phyloP scores from a whole-genome alignment of 768 basidiomycete genomes.

The Russula brevipes region DNA sequence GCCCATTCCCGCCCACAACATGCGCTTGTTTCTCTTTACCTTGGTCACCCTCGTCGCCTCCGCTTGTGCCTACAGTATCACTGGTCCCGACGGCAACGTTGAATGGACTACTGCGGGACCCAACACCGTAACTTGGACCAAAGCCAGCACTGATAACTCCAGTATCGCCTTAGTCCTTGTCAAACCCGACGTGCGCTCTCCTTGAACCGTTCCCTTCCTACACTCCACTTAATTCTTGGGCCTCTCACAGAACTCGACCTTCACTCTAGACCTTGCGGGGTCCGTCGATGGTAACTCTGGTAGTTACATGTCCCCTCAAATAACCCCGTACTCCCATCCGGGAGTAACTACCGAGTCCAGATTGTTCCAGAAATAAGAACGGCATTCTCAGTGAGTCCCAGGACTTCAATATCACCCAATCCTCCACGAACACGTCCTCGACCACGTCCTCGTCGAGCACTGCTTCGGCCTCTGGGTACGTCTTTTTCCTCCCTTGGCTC shows the following conservation, averaged over 20 bases:
- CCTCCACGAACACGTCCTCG: conserved; percentile 6
- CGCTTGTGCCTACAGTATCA: conserved; percentile 53
- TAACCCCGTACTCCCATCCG: conserved; percentile 61
- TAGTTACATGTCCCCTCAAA: conserved; percentile 46
- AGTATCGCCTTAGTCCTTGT: conserved; percentile 68
- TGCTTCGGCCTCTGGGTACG: background rate
- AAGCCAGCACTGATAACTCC: conserved; percentile 57
- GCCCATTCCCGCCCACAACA: conserved; percentile 23
- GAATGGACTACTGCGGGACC: conserved; percentile 53
- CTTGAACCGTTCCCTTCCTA: background rate
- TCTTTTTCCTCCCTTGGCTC: background rate
- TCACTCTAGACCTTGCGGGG: conserved; percentile 49
- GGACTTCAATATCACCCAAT: conserved; percentile 48
- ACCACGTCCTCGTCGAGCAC: conserved; percentile 10
- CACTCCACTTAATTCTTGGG: background rate
- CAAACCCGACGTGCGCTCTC: conserved; percentile 46
- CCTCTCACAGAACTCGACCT: conserved; percentile 22
- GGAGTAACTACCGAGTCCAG: conserved; percentile 64
- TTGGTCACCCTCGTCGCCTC: conserved; percentile 49
- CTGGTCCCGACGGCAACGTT: conserved; percentile 34
- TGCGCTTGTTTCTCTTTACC: conserved; percentile 39
- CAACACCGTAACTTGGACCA: conserved; percentile 55
- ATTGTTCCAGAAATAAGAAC: conserved; percentile 48
- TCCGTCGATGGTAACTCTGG: conserved; percentile 47
- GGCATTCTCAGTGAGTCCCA: conserved; percentile 67